Base-by-base conservation (phyloP, 352 stramenopile species). In the Phytophthora macrochlamydospora region DNA sequence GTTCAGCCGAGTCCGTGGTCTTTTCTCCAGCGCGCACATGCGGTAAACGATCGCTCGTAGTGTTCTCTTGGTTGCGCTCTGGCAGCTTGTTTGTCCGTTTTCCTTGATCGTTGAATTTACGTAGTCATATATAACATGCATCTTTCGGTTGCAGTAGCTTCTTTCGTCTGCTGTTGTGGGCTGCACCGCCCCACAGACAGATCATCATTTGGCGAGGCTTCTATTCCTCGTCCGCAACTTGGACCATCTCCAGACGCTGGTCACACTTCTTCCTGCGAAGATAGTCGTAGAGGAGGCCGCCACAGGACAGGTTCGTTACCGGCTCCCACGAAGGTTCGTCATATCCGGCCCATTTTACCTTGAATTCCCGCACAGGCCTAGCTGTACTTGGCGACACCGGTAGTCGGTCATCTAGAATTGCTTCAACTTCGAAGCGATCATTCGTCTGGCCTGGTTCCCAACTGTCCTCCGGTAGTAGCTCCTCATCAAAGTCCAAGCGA, bases 321-420 rank as follows among this genome's bases (percentile, higher is more conserved):
- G 44, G 24, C 12, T 33, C 44, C 44, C 44, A 51, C n/a, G 14
- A 12, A 5, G 49, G 49, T 29, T 55, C 31, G 30, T 55, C 49
- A 55, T 55, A 55, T 4, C 49, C 49, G 30, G 8, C 32, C 49
- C 49, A 55, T 29, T 55, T 55, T 5, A 55, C 32, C 29, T 29
- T 38, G 28, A 38, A 55, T 31, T 43, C 3, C 24, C 29, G 4
- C n/a, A 43, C 2, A 13, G 29, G 4, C 12, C 32, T n/a, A 8
- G 29, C 9, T 4, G 49, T 43, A 8, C 13, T 28, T 7, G 3
- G 40, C 24, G 49, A 43, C 3, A 43, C 2, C 9, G 31, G 29
- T 31, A 18, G 7, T 7, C 42, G 6, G 18, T 49, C 43, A 49
- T 55, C 49, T 5, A 38, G 32, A 7, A 55, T 38, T 4, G 49